phyloP scores from a whole-genome alignment of 2,329 filamentous ascomycete genomes.

The Hypoxylon sp. region DNA sequence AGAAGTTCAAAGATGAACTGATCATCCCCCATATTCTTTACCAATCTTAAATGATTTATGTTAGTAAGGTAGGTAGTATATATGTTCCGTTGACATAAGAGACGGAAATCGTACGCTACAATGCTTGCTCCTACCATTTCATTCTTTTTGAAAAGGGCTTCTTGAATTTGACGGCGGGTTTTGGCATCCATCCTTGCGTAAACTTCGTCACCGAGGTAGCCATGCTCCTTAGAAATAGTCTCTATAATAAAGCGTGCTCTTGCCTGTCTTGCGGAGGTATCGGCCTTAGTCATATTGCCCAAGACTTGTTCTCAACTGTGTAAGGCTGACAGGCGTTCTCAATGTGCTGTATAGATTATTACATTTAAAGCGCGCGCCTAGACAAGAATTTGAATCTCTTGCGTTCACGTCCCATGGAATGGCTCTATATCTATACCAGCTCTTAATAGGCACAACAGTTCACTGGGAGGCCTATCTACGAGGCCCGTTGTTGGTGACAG shows the following conservation, averaged over 20 bases:
- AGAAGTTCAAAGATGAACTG: constrained; percentile 68
- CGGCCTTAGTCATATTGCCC: not conserved
- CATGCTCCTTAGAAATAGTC: constrained; percentile 44
- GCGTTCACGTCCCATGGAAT: not conserved
- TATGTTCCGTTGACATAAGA: not conserved
- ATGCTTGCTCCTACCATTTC: constrained; percentile 43
- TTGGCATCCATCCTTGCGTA: constrained; percentile 26
- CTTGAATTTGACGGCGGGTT: constrained; percentile 31
- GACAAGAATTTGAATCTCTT: not conserved
- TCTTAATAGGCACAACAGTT: not conserved
- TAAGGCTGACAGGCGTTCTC: not conserved
- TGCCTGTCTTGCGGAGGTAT: not conserved
- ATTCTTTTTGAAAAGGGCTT: constrained; percentile 31
- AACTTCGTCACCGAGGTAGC: constrained; percentile 43
- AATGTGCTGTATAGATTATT: not conserved
- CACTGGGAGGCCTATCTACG: not conserved
- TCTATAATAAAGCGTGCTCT: constrained; percentile 18
- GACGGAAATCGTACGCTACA: constrained; percentile 42
- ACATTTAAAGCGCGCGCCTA: not conserved
- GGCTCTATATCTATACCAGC: not conserved
- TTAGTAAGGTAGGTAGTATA: not conserved
- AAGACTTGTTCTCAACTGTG: not conserved
- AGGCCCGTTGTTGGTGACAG: not conserved
- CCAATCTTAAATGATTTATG: constrained; percentile 54
- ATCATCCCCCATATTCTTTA: constrained; percentile 59